phyloP scores from a whole-genome alignment of 495 filamentous ascomycete genomes.

The Margaritispora aquatica region DNA sequence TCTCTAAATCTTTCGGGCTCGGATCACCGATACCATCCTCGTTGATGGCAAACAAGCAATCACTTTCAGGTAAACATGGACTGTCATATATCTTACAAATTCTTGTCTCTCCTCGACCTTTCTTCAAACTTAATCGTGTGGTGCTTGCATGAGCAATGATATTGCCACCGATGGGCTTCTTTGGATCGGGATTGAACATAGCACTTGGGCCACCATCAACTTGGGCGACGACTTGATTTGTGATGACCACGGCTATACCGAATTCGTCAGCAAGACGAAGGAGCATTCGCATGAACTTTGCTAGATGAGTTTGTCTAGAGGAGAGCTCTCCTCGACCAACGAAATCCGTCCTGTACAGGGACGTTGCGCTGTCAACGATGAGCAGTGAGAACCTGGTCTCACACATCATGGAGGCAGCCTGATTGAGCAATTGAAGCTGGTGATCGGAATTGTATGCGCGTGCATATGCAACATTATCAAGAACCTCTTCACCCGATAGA shows the following conservation, averaged over 20 bases:
- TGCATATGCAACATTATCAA: conserved; percentile 97
- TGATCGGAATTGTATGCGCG: conserved; percentile 98
- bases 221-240: conserved; percentile 97
- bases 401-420: conserved; percentile 98
- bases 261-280: conserved; percentile 96
- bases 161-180: conserved; percentile 98
- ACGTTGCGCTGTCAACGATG: conserved; percentile 90
- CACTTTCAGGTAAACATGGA: conserved; percentile 91
- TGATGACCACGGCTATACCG: conserved; percentile 96
- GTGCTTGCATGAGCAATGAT: conserved; percentile 98
- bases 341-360: conserved; percentile 94
- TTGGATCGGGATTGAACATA: conserved; percentile 99
- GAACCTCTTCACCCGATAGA: conserved; percentile 89
- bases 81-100: conserved; percentile 99
- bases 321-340: conserved; percentile 89
- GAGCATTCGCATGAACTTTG: conserved; percentile 93
- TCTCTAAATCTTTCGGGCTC: conserved; percentile 90
- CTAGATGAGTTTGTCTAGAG: conserved; percentile 83
- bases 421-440: conserved; percentile 88
- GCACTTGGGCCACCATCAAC: conserved; percentile 91
- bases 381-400: conserved; percentile 95
- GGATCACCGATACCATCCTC: conserved; percentile 97
- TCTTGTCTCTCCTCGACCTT: conserved; percentile 89
- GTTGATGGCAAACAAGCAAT: conserved; percentile 93
- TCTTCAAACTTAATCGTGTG: conserved; percentile 84